Base-by-base conservation (phyloP, 805 yeast species). In the Lipomyces spencermartinsiae region DNA sequence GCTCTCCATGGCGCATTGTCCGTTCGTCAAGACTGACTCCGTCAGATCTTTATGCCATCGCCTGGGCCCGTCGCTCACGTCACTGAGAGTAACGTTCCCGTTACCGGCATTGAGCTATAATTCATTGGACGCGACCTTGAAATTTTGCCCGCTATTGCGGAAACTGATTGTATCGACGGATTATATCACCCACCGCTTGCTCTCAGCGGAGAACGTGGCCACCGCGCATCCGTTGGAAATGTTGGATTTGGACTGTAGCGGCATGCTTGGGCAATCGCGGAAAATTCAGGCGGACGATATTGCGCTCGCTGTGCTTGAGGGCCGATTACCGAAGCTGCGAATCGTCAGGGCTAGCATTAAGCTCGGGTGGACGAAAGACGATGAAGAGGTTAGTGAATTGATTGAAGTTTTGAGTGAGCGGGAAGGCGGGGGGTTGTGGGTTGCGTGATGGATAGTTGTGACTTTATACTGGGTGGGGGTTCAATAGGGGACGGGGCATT, bases 261-360 rank as follows among this genome's bases (percentile, higher is more conserved):
- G 98, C 1, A 86, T 77, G 74, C 89, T 80, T 67, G 98, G 98
- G 1, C 91, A 93, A 66, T 85, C 92, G 1, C 85, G 89, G 31
- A 92, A 92, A 75, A 80, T 95, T 43, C 92, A 91, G 74, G 97
- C 98, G 0, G 90, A 92, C 73, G 98, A 94, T 77, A 81, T 95
- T 66, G 91, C 95, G 0, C 84, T 93, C 59, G 97, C 98, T 0
- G 79, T 93, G 25, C 83, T 86, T 75, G 97, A 93, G 68, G 88
- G 86, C 9, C 81, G 97, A 73, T 78, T 95, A 19, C 97, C 97
- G 0, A 71, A 81, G 53, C 81, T 95, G 75, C 83, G 83, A 69
- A 84, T 84, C 60, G 81, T 95, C 1, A 82, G 89, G 56, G 83
- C 93, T 56, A 89, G 95, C 29, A 85, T 89, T 19, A 88, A 89